These are phyloP conservation scores for Phaeosphaeria sp. DNA, from an alignment of 2,329 filamentous ascomycete genomes.

Conservation along the genomic window DNA sequence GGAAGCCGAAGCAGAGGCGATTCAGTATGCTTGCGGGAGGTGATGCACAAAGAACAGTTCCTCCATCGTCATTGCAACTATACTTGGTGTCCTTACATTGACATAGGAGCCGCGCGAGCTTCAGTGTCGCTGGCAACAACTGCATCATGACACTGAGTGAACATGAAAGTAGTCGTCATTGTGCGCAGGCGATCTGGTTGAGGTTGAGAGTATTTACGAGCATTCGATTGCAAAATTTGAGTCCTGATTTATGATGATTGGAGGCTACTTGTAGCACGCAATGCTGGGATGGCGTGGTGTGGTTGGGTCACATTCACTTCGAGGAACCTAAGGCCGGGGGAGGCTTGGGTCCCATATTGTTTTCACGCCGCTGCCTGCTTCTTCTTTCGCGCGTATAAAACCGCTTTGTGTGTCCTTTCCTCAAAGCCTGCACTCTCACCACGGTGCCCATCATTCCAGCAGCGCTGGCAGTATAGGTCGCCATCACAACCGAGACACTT, in stretches of 20 bases:
- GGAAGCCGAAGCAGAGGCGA: conserved; percentile 1
- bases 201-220: too few relatives aligned
- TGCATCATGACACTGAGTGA: not conserved
- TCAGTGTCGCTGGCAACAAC: not conserved
- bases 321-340: not conserved
- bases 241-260: too few relatives aligned
- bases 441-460: conserved; percentile 82
- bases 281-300: not conserved
- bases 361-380: conserved; percentile 19
- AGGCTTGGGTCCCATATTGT: too few relatives aligned
- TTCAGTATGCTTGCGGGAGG: not conserved
- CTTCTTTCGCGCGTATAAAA: conserved; percentile 57
- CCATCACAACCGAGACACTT: conserved; percentile 73
- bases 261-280: too few relatives aligned
- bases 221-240: too few relatives aligned
- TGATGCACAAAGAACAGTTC: not conserved
- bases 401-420: conserved; percentile 71
- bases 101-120: too few relatives aligned
- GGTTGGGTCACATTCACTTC: not conserved
- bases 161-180: not conserved
- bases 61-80: too few relatives aligned
- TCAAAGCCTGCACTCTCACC: conserved; percentile 73
- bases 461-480: conserved; percentile 76
- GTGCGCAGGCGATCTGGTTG: not conserved
- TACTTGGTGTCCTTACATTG: not conserved